Evolutionary conservation across 306 rosid species (phyloP).

Genomic region (Cyamopsis tetragonoloba): DNA sequence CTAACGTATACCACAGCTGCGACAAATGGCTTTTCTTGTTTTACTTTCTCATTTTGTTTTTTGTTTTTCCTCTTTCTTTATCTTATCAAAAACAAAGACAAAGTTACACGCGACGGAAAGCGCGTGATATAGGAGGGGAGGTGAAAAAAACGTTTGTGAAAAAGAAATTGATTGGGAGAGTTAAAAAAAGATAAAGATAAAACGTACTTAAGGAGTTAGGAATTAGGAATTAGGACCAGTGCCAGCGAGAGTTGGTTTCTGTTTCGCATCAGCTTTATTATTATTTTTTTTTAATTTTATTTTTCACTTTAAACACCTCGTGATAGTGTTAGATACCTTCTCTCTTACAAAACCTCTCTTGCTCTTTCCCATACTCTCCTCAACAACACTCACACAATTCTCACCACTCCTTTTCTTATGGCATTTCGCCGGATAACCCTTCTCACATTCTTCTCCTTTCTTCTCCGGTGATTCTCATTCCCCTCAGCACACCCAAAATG

Average conservation of each 20-base stretch:
- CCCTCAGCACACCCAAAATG: slow-evolving; percentile 22
- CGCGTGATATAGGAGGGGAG: slow-evolving; percentile 13
- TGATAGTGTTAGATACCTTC: slow-evolving; percentile 33
- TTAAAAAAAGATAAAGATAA: background rate
- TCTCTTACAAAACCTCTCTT: slow-evolving; percentile 22
- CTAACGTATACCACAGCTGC: slow-evolving; percentile 7
- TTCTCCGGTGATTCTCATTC: background rate
- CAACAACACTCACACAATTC: slow-evolving; percentile 14
- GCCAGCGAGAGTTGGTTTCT: slow-evolving; percentile 33
- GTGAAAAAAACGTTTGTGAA: background rate
- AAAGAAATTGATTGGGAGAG: background rate
- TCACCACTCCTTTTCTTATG: slow-evolving; percentile 29
- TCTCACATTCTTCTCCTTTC: slow-evolving; percentile 20
- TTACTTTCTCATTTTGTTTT: slow-evolving; percentile 15
- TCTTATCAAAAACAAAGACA: background rate
- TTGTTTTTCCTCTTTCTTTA: background rate
- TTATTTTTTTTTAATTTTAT: background rate
- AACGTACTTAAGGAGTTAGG: slow-evolving; percentile 33
- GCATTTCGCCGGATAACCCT: slow-evolving; percentile 37
- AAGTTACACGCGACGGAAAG: background rate
- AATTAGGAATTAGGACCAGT: background rate
- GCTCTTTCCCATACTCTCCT: background rate
- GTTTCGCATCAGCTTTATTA: slow-evolving; percentile 27
- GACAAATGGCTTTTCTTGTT: slow-evolving; percentile 30
- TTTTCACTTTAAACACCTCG: slow-evolving; percentile 41